A percentile compares a stretch with the other conserved stretches of the same genome.
These are phyloP conservation scores for Geotrichum reessii DNA, from an alignment of 1,139 yeast genomes.

Conservation along the genomic window DNA sequence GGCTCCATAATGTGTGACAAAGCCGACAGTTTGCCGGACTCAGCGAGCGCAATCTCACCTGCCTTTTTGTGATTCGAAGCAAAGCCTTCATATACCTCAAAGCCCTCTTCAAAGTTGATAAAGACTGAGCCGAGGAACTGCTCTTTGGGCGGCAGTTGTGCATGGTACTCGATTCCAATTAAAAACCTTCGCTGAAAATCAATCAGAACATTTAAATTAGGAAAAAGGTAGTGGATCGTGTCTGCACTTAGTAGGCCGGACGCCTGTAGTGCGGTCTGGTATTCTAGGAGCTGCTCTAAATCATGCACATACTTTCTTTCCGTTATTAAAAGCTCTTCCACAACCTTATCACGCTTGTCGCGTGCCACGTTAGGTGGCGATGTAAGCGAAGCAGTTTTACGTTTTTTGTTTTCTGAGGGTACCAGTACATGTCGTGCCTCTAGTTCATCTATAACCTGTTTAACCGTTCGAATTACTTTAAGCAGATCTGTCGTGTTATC, in stretches of 20 bases:
- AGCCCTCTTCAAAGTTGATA: conserved; percentile 68
- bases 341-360: conserved; percentile 57
- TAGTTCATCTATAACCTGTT: conserved; percentile 47
- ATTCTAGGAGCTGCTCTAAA: conserved; percentile 63
- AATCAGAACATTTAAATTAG: conserved; percentile 75
- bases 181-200: conserved; percentile 90
- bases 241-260: conserved; percentile 71
- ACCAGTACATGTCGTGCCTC: conserved; percentile 25
- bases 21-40: conserved; percentile 50
- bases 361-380: conserved; percentile 18
- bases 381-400: conserved; percentile 7
- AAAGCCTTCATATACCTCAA: conserved; percentile 80
- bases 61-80: conserved; percentile 84
- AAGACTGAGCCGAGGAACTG: conserved; percentile 88
- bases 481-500: conserved; percentile 74
- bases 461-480: conserved; percentile 60
- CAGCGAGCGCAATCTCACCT: conserved; percentile 67
- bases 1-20: conserved; percentile 67
- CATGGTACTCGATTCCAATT: conserved; percentile 83
- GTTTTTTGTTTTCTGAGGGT: conserved; percentile 16
- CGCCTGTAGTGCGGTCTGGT: conserved; percentile 59
- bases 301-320: conserved; percentile 92
- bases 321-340: conserved; percentile 76
- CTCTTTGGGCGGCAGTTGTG: conserved; percentile 62
- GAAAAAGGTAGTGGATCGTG: conserved; percentile 74